Percentiles rank a stretch among this genome's conserved stretches.
Conservation (phyloP, 1,284 basidiomycete species). For the Cutaneotrichosporon sp. region DNA sequence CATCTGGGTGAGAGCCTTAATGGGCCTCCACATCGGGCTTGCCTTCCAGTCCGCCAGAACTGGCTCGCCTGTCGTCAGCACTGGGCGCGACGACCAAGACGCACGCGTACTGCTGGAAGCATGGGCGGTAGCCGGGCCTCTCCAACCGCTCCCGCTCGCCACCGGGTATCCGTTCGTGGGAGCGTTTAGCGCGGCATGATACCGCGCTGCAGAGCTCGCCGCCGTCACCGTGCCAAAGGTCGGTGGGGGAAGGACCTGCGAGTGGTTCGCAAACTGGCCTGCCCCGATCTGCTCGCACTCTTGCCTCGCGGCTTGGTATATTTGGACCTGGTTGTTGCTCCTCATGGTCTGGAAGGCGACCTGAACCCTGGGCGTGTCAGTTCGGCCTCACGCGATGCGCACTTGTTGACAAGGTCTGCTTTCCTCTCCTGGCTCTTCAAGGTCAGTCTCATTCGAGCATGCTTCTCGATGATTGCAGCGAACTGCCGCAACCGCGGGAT, state of each 20-base stretch:
- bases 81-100: neutral
- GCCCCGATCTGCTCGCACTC: constrained; percentile 27
- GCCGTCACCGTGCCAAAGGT: constrained; percentile 28
- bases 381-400: constrained; percentile 13
- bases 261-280: constrained; percentile 1
- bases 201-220: neutral
- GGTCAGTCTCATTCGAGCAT: constrained; percentile 23
- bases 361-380: constrained; percentile 23
- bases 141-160: constrained; percentile 1
- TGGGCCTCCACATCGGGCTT: constrained; percentile 51
- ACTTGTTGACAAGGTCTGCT: constrained; percentile 43
- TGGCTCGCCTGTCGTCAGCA: constrained; percentile 12
- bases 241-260: constrained; percentile 9
- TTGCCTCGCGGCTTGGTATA: constrained; percentile 27
- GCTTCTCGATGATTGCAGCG: constrained; percentile 25
- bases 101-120: constrained; percentile 1
- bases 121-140: neutral
- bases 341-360: constrained; percentile 32
- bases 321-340: constrained; percentile 16
- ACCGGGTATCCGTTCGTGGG: neutral
- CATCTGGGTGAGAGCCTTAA: constrained; percentile 46
- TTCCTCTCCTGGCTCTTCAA: constrained; percentile 40
- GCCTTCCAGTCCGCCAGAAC: constrained; percentile 47
- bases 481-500: constrained; percentile 36
- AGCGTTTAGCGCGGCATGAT: neutral